Conservation (phyloP, 1,284 basidiomycete genomes). For the Cystobasidium sp. region DNA sequence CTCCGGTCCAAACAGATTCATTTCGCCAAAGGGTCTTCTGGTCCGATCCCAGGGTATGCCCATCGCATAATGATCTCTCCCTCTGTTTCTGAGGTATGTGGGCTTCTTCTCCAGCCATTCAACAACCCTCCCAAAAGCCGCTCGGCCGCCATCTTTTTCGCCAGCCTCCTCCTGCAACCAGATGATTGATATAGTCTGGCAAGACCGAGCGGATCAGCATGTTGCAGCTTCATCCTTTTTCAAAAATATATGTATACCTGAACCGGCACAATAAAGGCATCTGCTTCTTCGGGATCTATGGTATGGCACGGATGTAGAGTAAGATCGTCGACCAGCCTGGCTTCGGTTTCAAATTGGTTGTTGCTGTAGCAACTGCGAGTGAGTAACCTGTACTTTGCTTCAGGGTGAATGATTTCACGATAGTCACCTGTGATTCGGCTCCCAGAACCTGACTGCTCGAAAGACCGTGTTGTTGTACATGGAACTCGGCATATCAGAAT, state of each 20-base stretch:
- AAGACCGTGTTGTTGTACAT: constrained; percentile 5
- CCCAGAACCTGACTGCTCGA: constrained; percentile 10
- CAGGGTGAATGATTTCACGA: no score
- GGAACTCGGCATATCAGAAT: constrained; percentile 26
- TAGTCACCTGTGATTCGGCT: constrained; percentile 27
- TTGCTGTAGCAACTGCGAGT: neutral
- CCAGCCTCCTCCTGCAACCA: constrained; percentile 30
- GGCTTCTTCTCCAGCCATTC: constrained; percentile 22
- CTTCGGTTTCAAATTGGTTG: constrained; percentile 34
- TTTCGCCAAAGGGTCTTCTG: constrained; percentile 29
- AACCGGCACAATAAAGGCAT: constrained; percentile 34
- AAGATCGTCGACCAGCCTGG: constrained; percentile 12
- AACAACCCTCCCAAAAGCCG: constrained; percentile 12
- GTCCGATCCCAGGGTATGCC: constrained; percentile 27
- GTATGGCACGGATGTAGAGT: constrained; percentile 38
- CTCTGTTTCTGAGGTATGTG: constrained; percentile 4
- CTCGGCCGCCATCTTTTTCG: constrained; percentile 4
- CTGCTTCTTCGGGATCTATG: constrained; percentile 26
- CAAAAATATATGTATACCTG: neutral
- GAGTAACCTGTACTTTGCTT: neutral
- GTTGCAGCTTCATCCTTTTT: neutral
- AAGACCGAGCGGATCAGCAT: neutral
- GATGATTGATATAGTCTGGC: constrained; percentile 26
- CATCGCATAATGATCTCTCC: constrained; percentile 33
- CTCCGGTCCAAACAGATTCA: constrained; percentile 30